phyloP scores from a whole-genome alignment of 495 filamentous ascomycete genomes.

The Podospora appendiculata region DNA sequence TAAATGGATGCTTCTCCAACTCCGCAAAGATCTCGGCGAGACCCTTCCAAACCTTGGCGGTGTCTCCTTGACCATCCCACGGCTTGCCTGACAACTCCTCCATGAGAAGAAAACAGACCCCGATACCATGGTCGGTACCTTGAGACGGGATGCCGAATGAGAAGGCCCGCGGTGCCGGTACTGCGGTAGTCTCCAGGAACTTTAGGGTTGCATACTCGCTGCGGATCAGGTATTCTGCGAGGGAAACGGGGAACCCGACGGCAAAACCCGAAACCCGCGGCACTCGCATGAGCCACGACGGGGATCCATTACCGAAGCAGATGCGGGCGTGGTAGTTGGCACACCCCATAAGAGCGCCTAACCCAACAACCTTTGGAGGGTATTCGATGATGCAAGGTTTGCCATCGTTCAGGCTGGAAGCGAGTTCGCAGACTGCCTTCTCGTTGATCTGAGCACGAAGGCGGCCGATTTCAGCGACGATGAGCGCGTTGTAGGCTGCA shows the following conservation, averaged over 20 bases:
- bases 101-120: conserved; percentile 4
- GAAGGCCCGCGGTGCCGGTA: conserved; percentile 1
- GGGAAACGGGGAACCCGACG: background rate
- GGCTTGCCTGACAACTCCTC: conserved; percentile 2
- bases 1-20: conserved; percentile 2
- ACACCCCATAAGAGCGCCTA: background rate
- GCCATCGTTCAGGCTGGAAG: background rate
- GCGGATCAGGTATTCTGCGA: background rate
- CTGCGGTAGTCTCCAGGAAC: conserved; percentile 4
- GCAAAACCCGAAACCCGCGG: background rate
- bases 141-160: background rate
- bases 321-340: conserved; percentile 6
- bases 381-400: background rate
- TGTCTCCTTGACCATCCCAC: background rate
- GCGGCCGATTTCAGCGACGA: background rate
- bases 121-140: conserved; percentile 1
- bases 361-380: background rate
- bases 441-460: conserved; percentile 3
- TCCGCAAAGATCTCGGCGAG: conserved; percentile 2
- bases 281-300: background rate
- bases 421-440: conserved; percentile 1
- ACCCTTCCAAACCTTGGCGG: background rate
- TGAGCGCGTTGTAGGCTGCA: background rate
- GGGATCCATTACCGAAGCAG: background rate
- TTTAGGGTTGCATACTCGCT: conserved; percentile 5